These are phyloP conservation scores for Xylaria sp. DNA, from an alignment of 2,329 filamentous ascomycete genomes.

Conservation along the genomic window DNA sequence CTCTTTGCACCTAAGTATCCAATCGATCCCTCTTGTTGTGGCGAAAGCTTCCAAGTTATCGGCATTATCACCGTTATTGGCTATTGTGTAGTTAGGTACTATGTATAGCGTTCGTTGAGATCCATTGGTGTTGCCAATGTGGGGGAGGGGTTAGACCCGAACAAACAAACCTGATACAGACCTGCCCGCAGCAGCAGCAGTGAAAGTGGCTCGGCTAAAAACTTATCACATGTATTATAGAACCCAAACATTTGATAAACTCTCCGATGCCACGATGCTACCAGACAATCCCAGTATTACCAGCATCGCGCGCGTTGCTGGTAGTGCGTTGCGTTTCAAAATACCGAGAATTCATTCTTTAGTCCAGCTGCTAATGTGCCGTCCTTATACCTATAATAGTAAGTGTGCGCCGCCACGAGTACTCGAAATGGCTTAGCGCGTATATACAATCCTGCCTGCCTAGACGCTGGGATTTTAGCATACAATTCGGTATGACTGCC, in stretches of 20 bases:
- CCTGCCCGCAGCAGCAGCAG: neutral
- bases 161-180: conserved; percentile 8
- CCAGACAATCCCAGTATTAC: conserved; percentile 7
- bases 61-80: conserved; percentile 2
- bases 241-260: conserved; percentile 16
- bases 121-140: conserved; percentile 4
- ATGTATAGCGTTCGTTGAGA: neutral
- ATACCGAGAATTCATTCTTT: neutral
- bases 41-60: conserved; percentile 5
- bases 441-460: neutral
- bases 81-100: neutral
- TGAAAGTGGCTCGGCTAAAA: neutral
- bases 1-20: neutral
- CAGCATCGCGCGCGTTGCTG: conserved; percentile 3
- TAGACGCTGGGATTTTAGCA: neutral
- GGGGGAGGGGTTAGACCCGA: conserved; percentile 4
- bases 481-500: neutral
- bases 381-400: neutral
- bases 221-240: conserved; percentile 1
- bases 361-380: neutral
- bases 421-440: neutral
- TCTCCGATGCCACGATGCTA: conserved; percentile 2
- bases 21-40: neutral
- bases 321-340: conserved; percentile 11
- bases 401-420: neutral